A percentile compares a stretch with the other conserved stretches of the same genome.
These are phyloP conservation scores for Lasiodiplodia citricola DNA, from an alignment of 2,329 filamentous ascomycete genomes.

Conservation along the genomic window DNA sequence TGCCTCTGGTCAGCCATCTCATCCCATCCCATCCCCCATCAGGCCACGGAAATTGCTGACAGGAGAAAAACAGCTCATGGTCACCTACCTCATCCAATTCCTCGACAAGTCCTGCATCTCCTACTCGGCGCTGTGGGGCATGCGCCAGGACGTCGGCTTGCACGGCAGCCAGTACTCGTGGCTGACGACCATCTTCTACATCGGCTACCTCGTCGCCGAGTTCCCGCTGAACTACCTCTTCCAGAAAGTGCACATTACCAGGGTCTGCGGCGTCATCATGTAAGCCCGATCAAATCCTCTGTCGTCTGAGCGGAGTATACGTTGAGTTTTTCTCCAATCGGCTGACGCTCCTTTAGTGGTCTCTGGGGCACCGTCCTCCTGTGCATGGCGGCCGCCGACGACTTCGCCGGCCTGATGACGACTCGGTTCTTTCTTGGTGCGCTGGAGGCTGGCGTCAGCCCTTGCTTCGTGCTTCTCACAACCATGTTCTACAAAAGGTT, in stretches of 20 bases:
- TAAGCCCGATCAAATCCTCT: constrained; percentile 38
- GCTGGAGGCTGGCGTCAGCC: constrained; percentile 66
- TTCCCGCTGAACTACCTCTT: constrained; percentile 25
- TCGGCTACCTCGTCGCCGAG: constrained; percentile 28
- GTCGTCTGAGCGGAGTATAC: no score
- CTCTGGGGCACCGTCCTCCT: constrained; percentile 21
- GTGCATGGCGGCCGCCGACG: constrained; percentile 22
- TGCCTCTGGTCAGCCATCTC: background rate
- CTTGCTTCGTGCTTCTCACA: constrained; percentile 22
- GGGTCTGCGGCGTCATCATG: constrained; percentile 53
- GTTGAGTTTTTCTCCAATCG: background rate
- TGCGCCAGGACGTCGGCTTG: constrained; percentile 33
- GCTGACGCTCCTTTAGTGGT: background rate
- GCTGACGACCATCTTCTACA: constrained; percentile 35
- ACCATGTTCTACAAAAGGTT: constrained; percentile 9
- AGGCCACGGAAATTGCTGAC: background rate
- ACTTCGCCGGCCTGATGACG: constrained; percentile 44
- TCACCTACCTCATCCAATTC: constrained; percentile 32
- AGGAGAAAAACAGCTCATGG: constrained; percentile 27
- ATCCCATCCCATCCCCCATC: background rate
- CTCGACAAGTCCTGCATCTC: constrained; percentile 32
- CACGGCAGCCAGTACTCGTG: constrained; percentile 34
- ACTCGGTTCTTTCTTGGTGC: constrained; percentile 70
- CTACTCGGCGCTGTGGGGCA: constrained; percentile 34
- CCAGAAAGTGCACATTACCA: constrained; percentile 25